A percentile compares a stretch with the other conserved stretches of the same genome.
Conservation (phyloP, 2,329 filamentous ascomycete genomes). For the Aschersonia sp. region DNA sequence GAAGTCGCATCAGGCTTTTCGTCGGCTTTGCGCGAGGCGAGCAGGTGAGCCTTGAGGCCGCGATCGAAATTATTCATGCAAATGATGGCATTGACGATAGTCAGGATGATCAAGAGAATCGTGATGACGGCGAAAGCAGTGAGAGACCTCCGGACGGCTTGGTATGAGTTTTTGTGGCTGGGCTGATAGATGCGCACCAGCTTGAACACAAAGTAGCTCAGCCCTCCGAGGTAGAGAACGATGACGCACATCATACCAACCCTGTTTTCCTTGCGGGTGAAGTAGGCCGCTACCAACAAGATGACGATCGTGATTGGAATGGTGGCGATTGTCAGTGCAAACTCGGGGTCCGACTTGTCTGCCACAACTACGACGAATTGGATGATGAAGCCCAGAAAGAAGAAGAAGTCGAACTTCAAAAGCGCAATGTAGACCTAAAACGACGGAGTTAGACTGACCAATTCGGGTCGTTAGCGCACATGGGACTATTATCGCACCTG, state of each 20-base stretch:
- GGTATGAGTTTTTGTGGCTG: constrained; percentile 44
- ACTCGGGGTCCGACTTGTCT: constrained; percentile 54
- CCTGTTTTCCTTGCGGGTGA: constrained; percentile 71
- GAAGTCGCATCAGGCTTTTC: constrained; percentile 43
- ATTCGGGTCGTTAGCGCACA: not conserved
- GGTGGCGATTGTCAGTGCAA: constrained; percentile 74
- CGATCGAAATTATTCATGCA: constrained; percentile 86
- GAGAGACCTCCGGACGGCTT: constrained; percentile 67
- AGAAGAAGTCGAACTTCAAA: constrained; percentile 99
- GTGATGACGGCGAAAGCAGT: constrained; percentile 92
- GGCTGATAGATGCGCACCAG: constrained; percentile 85
- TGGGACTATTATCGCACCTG: constrained; percentile 46
- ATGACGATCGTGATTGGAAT: constrained; percentile 86
- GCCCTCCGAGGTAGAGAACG: constrained; percentile 71
- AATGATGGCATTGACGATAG: constrained; percentile 72
- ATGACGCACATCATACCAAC: constrained; percentile 66
- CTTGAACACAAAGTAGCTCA: constrained; percentile 97
- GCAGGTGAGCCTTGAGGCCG: constrained; percentile 77
- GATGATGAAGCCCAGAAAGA: constrained; percentile 96
- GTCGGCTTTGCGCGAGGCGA: constrained; percentile 32
- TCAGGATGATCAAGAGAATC: constrained; percentile 73
- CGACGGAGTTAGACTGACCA: not conserved
- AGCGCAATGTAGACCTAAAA: constrained; percentile 88
- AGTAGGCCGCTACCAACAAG: constrained; percentile 70
- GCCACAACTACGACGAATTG: constrained; percentile 92